Evolutionary conservation across 495 filamentous ascomycete genomes (phyloP).

Genomic region (Physcia stellaris): DNA sequence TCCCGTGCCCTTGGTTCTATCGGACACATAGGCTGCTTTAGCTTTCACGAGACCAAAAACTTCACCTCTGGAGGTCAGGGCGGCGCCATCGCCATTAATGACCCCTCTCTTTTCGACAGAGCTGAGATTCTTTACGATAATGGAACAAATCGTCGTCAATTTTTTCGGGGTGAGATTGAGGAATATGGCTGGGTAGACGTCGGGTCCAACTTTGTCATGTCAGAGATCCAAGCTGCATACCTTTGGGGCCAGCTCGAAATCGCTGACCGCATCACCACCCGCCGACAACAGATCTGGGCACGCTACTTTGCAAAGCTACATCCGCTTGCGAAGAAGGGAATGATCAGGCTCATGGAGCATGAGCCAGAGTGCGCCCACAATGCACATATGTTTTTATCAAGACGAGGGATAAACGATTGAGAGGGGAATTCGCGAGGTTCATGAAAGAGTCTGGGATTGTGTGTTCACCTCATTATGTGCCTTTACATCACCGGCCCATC

Average conservation of each 20-base stretch:
- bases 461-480: slow-evolving; percentile 12
- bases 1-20: slow-evolving; percentile 7
- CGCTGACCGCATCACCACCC: slow-evolving; percentile 10
- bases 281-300: neutral
- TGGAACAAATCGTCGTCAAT: slow-evolving; percentile 14
- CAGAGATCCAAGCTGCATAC: slow-evolving; percentile 15
- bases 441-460: slow-evolving; percentile 3
- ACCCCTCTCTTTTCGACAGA: slow-evolving; percentile 4
- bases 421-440: neutral
- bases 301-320: neutral
- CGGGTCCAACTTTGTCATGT: slow-evolving; percentile 11
- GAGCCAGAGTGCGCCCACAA: slow-evolving; percentile 6
- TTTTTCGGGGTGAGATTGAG: slow-evolving; percentile 13
- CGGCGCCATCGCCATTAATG: slow-evolving; percentile 14
- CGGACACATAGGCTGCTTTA: slow-evolving; percentile 15
- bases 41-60: slow-evolving; percentile 19
- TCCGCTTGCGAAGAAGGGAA: slow-evolving; percentile 4
- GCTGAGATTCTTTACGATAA: slow-evolving; percentile 14
- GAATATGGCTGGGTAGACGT: slow-evolving; percentile 12
- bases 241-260: slow-evolving; percentile 14
- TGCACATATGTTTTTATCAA: slow-evolving; percentile 13
- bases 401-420: neutral
- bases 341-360: slow-evolving; percentile 2
- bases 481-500: slow-evolving; percentile 5
- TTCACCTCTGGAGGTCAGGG: slow-evolving; percentile 15